phyloP scores from a whole-genome alignment of 192 early-diverging fungal species.

The Neocallimastix lanati region DNA sequence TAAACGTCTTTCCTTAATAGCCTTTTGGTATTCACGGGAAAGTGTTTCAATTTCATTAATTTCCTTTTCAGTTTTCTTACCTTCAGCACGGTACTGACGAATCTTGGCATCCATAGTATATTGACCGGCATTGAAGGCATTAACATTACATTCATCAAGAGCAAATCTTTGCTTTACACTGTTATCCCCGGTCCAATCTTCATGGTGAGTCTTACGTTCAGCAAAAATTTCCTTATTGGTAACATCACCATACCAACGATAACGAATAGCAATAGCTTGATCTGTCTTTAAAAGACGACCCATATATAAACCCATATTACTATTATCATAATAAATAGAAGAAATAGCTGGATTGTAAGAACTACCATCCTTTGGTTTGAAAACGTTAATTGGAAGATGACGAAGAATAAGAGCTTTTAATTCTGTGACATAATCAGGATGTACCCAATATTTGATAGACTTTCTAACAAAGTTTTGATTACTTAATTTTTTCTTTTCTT shows the following conservation, averaged over 20 bases:
- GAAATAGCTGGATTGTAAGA: slow-evolving; percentile 71
- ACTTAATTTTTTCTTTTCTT: neutral
- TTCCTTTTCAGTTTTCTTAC: slow-evolving; percentile 43
- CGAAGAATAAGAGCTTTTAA: slow-evolving; percentile 79
- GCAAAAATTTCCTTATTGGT: slow-evolving; percentile 58
- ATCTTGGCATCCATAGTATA: neutral
- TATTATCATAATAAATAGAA: slow-evolving; percentile 86
- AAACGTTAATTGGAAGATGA: slow-evolving; percentile 77
- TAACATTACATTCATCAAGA: neutral
- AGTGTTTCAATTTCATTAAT: slow-evolving; percentile 48
- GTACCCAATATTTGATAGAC: neutral
- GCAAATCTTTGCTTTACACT: slow-evolving; percentile 51
- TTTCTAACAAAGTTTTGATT: neutral
- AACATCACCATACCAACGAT: slow-evolving; percentile 75
- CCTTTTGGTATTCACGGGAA: slow-evolving; percentile 48
- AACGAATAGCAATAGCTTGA: slow-evolving; percentile 73
- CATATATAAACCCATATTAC: slow-evolving; percentile 68
- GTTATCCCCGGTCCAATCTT: slow-evolving; percentile 73
- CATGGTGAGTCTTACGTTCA: slow-evolving; percentile 94
- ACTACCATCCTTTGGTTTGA: slow-evolving; percentile 52
- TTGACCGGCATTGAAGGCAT: neutral
- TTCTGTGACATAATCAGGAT: slow-evolving; percentile 71
- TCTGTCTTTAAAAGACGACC: slow-evolving; percentile 71
- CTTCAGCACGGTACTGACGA: neutral
- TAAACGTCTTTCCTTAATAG: slow-evolving; percentile 43